Evolutionary conservation across 2,329 filamentous ascomycete species (phyloP), one percentile per base, ranked within the genome.

Genomic region (Paraphaeosphaeria minitans): DNA sequence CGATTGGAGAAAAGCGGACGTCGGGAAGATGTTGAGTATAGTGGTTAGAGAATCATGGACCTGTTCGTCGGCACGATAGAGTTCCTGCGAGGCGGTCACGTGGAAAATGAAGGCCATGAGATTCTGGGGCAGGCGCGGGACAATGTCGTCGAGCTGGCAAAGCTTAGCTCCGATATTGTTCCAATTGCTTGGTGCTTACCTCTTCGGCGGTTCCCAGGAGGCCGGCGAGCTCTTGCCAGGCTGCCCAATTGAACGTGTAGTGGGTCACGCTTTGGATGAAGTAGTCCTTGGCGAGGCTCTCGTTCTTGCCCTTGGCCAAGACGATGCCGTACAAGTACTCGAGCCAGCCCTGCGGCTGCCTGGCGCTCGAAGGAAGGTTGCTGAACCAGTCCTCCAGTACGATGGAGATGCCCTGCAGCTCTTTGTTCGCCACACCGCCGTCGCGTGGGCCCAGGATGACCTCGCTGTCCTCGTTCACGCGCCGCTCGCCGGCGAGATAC

Each of bases 381-480:
- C 84, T 82, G 69, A 98, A 94, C 89, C 93, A 97, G 22, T 86
- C 84, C 65, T 95, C 88, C 33, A 99, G 80, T 33, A 90, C 89
- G 7, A 89, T 86, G 21, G 90, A 88, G 39, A 98, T 86, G 0
- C 85, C 83, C 2, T 90, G 83, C 31, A 99, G 80, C 74, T 98
- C 92, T 75, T 93, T 92, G 75, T 99, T 99, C 1, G 92, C 91
- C 33, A 89, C 88, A 1, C 93, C 93, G 14, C 92, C 88, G 77
- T 99, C 95, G 58, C 93, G 89, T 1, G 95, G 94, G 0, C 95
- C 95, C 78, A 98, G 87, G 52, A 99, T 91, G 90, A 97, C 97
- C 79, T 99, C 95, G 22, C 91, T 92, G 58, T 98, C 94, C 77
- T 99, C 95, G 69, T 97, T 92, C 77, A 94, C 97, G 64, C 92